Evolutionary conservation across 2,329 filamentous ascomycete species (phyloP), one percentile per base, ranked within the genome.

Genomic region (Alternaria brassicicola): DNA sequence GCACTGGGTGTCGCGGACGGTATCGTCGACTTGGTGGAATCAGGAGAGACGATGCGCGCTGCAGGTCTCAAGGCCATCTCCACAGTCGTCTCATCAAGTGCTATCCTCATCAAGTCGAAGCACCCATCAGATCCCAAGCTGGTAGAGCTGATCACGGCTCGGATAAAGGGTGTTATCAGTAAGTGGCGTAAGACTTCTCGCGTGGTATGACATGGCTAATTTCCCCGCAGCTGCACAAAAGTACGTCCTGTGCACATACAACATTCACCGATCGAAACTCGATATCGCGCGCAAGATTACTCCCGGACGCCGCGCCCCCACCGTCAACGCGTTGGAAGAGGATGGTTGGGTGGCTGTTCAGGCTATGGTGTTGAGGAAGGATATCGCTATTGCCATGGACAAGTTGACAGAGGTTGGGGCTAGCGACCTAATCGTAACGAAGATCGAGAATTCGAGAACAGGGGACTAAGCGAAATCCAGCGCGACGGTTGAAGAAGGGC

Each of bases 11-110:
- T 98, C 26, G 95, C 95, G 41, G 94, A 98, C 76, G 95, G 94
- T 49, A 97, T 99, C 76, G 93, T 99, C 45, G 95, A 99, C 81
- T 88, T 99, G 57, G 95, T 99, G 74, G 94, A 99, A 83, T 98
- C 95, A 19, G 95, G 95, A 55, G 94, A 98, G 80, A 99, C 95
- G 0, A 99, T 99, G 95, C 90, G 91, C 73, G 95, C 94, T 19
- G 94, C 94, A 41, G 95, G 95, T 23, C 85, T 99, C 49, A 93
- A 93, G 80, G 89, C 94, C 55, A 97, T 98, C 69, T 93, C 95
- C 69, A 99, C 95, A 2, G 93, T 99, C 25, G 85, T 97, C 50
- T 88, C 92, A 56, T 93, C 90, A 54, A 91, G 89, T 17, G 93
- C 95, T 30, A 89, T 97, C 46, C 85, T 99, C 57, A 93, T 99